Evolutionary conservation across 73 alveolate genomes (phyloP).

Genomic region (Tetrahymena elliotti): DNA sequence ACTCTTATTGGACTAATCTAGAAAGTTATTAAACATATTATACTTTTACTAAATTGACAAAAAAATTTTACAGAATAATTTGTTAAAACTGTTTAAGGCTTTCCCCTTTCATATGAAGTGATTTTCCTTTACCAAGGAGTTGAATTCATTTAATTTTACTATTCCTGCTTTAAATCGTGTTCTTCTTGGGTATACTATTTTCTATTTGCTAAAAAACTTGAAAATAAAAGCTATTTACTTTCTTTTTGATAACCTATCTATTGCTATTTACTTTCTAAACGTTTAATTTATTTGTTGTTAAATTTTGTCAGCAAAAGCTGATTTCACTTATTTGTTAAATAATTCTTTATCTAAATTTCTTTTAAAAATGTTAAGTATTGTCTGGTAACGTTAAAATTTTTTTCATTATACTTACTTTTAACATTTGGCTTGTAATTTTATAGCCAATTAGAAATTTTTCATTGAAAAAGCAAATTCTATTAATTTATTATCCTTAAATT

Average conservation of each 20-base stretch:
- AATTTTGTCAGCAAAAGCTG: not conserved
- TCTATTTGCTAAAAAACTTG: not conserved
- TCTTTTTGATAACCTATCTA: not conserved
- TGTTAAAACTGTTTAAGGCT: not conserved
- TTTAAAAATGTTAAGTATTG: not conserved
- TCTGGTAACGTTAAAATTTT: not conserved
- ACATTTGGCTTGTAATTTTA: not conserved
- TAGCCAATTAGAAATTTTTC: not conserved
- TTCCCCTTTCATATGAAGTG: not conserved
- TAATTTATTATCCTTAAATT: not conserved
- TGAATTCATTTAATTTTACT: not conserved
- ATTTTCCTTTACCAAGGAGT: not conserved
- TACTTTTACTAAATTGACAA: not conserved
- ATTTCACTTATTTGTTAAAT: not conserved
- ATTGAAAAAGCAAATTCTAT: not conserved
- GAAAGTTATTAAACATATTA: not conserved
- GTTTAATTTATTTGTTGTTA: not conserved
- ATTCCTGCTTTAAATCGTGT: not conserved
- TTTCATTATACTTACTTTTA: not conserved
- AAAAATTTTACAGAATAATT: not conserved
- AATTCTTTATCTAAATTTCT: not conserved
- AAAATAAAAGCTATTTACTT: not conserved
- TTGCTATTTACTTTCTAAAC: not conserved
- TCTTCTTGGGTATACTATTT: no score
- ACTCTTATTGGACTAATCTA: not conserved